Base-by-base conservation (phyloP, 306 rosid species). In the Calophaca sinica region DNA sequence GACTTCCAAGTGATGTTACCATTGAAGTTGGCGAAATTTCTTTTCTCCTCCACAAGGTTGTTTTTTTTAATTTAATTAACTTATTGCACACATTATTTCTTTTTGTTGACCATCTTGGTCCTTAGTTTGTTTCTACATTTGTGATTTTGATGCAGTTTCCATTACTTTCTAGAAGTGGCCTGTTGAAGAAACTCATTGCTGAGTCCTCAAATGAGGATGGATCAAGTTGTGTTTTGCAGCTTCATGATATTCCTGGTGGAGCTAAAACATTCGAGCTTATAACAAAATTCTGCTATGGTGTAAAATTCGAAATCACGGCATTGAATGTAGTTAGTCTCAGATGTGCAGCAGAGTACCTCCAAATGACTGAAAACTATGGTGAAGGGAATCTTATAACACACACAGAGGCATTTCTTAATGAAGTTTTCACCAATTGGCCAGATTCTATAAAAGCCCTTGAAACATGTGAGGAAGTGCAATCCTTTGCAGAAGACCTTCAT, bases 21-120 rank as follows among this genome's bases (percentile, higher is more conserved):
- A 41, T 89, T 66, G 85, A 85, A 87, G 91, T 93, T 68, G 96
- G 88, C 2, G 93, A 93, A 53, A 87, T 87, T 89, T 90, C 93
- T 36, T 93, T 93, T 79, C 86, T 86, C 72, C 94, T 93, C 31
- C 98, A 93, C 80, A 93, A 93, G 98, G 96, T 93, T 14, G 63
- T 76, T 78, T 44, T 64, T 3, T n/a, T 6, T 61, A n/a, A 9
- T 36, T 35, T 4, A 7, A 33, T 42, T 2, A 61, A 61, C 3
- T 58, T 61, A 35, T 9, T 64, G 5, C 7, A 41, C 2, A 50
- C 51, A 45, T 63, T 48, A 15, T 9, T 38, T 15, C 4, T 42
- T 2, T 38, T 62, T 41, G 2, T 42, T 42, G 5, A 2, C 5
- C 61, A 41, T 52, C 75, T 63, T 53, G 49, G 51, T 55, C 10